These are phyloP conservation scores for Pseudocercospora fuligena DNA, from an alignment of 2,329 filamentous ascomycete species.

Conservation along the genomic window DNA sequence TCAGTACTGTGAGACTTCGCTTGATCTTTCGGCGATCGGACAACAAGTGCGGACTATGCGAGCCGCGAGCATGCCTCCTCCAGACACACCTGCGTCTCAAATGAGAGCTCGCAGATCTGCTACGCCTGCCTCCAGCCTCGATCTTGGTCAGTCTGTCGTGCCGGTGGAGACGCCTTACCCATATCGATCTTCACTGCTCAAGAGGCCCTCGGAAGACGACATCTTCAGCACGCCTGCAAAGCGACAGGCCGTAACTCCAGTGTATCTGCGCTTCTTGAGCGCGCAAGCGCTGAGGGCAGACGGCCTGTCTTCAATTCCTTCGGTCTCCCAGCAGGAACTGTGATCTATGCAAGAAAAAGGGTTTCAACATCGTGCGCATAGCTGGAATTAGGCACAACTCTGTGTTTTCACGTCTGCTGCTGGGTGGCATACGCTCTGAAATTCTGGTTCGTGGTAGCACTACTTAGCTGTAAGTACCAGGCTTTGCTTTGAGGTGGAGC, in stretches of 20 bases:
- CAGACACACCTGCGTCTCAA: conserved; percentile 28
- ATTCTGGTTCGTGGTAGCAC: not conserved
- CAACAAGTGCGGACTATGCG: conserved; percentile 22
- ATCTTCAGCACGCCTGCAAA: conserved; percentile 21
- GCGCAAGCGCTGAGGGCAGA: conserved; percentile 33
- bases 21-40: conserved; percentile 1
- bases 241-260: conserved; percentile 19
- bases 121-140: conserved; percentile 27
- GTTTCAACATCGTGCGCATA: not conserved
- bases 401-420: not conserved
- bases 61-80: conserved; percentile 30
- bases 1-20: conserved; percentile 16
- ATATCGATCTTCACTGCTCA: conserved; percentile 2
- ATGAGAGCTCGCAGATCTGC: conserved; percentile 17
- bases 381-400: not conserved
- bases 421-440: not conserved
- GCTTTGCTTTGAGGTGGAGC: not conserved
- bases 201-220: conserved; percentile 17
- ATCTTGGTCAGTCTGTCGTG: conserved; percentile 23
- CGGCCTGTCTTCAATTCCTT: conserved; percentile 33
- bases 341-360: not conserved
- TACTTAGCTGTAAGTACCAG: not conserved
- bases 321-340: not conserved
- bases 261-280: conserved; percentile 25
- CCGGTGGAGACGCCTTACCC: conserved; percentile 27